phyloP scores from a whole-genome alignment of 345 rosid genomes.

The Euphorbia peplus region DNA sequence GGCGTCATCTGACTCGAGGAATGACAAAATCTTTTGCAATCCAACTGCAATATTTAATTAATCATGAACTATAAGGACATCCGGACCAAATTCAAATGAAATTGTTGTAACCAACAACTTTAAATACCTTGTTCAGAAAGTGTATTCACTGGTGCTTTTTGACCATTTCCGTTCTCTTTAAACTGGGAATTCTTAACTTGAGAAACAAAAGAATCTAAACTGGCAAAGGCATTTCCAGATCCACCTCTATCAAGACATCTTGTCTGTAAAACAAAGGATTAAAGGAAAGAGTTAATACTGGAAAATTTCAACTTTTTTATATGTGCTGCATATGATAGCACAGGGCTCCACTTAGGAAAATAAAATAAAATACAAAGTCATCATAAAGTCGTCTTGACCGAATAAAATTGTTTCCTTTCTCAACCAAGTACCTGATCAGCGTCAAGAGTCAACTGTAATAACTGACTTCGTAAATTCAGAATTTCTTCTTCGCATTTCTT shows the following conservation, averaged over 20 bases:
- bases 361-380: not conserved
- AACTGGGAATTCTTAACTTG: conserved; percentile 18
- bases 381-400: not conserved
- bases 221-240: conserved; percentile 22
- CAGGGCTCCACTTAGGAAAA: not conserved
- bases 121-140: conserved; percentile 34
- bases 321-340: not conserved
- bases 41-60: conserved; percentile 25
- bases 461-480: conserved; percentile 22
- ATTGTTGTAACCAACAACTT: not conserved
- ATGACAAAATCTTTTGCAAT: conserved; percentile 28
- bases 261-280: conserved; percentile 13
- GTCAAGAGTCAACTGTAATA: conserved; percentile 26
- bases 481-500: conserved; percentile 30
- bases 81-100: not conserved
- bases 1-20: conserved; percentile 33
- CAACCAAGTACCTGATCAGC: conserved; percentile 26
- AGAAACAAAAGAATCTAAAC: conserved; percentile 19
- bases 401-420: not conserved
- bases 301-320: not conserved
- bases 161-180: conserved; percentile 20
- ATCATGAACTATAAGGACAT: conserved; percentile 13
- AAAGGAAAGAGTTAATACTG: not conserved
- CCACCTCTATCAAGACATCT: conserved; percentile 24
- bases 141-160: conserved; percentile 19